Conservation (phyloP, 306 rosid species). For the Citrullus amarus region DNA sequence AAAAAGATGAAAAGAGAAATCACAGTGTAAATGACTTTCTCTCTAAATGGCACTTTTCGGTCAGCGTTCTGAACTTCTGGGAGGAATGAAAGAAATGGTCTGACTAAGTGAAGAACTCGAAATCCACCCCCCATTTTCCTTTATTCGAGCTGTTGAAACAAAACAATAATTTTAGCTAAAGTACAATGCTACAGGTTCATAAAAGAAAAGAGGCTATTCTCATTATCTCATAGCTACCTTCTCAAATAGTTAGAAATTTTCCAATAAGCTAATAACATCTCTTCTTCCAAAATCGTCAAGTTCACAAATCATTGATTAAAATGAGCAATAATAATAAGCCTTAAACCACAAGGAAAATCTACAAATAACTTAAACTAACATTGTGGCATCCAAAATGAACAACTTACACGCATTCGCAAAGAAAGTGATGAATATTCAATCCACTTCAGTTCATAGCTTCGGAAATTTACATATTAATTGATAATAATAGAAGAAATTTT, state of each 20-base stretch:
- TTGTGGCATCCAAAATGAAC: not conserved
- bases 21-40: constrained; percentile 83
- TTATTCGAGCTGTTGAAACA: not conserved
- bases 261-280: not conserved
- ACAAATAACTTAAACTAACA: not conserved
- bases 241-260: not conserved
- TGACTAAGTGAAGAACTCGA: constrained; percentile 84
- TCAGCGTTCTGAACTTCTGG: constrained; percentile 93
- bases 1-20: constrained; percentile 76
- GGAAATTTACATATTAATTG: not conserved
- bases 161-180: not conserved
- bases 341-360: not conserved
- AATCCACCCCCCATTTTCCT: constrained; percentile 83
- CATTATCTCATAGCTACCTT: not conserved
- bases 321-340: not conserved
- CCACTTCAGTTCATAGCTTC: no score
- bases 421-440: no score
- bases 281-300: no score
- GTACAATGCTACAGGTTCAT: not conserved
- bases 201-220: not conserved
- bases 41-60: constrained; percentile 78
- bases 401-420: not conserved
- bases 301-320: not conserved
- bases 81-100: constrained; percentile 80
- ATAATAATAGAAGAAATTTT: no score